Percentiles rank a stretch among this genome's conserved stretches.
Evolutionary conservation across 139 green algal genomes (phyloP).

Genomic region (Chlorella sp.): DNA sequence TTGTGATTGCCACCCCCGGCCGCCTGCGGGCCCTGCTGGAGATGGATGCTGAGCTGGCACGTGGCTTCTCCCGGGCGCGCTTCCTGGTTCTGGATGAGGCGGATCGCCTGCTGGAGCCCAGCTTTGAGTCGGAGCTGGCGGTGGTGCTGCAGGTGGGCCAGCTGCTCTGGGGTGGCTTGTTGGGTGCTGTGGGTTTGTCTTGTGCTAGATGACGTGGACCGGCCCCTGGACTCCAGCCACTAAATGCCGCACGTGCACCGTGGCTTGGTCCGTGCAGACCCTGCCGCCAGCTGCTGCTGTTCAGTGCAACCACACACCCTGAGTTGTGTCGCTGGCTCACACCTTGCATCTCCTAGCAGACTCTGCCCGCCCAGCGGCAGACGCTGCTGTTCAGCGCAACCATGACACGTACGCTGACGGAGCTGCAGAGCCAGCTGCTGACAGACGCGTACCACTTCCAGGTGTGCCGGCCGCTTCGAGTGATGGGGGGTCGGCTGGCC

Average conservation of each 20-base stretch:
- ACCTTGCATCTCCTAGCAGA: too few relatives aligned
- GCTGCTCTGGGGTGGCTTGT: too few relatives aligned
- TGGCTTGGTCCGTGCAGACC: too few relatives aligned
- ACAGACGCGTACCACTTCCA: slow-evolving; percentile 74
- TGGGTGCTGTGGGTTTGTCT: too few relatives aligned
- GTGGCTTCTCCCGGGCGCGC: slow-evolving; percentile 45
- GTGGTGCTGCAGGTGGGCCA: slow-evolving; percentile 32
- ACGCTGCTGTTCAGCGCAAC: slow-evolving; percentile 97
- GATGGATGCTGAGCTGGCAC: slow-evolving; percentile 42
- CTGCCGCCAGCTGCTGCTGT: too few relatives aligned
- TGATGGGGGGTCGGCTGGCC: too few relatives aligned
- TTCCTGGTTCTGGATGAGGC: slow-evolving; percentile 97
- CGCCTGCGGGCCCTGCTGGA: slow-evolving; percentile 74
- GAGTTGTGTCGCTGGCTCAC: too few relatives aligned
- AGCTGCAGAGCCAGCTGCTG: slow-evolving; percentile 57
- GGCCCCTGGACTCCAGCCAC: too few relatives aligned
- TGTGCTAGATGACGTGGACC: too few relatives aligned
- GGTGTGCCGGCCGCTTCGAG: too few relatives aligned
- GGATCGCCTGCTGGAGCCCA: slow-evolving; percentile 89
- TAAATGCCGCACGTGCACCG: too few relatives aligned
- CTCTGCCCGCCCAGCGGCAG: slow-evolving; percentile 75
- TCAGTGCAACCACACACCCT: too few relatives aligned
- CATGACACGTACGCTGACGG: slow-evolving; percentile 80
- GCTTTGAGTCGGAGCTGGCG: slow-evolving; percentile 80
- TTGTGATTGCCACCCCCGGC: slow-evolving; percentile 96